Conservation (phyloP, 345 rosid genomes). For the Salix koriyanagi region DNA sequence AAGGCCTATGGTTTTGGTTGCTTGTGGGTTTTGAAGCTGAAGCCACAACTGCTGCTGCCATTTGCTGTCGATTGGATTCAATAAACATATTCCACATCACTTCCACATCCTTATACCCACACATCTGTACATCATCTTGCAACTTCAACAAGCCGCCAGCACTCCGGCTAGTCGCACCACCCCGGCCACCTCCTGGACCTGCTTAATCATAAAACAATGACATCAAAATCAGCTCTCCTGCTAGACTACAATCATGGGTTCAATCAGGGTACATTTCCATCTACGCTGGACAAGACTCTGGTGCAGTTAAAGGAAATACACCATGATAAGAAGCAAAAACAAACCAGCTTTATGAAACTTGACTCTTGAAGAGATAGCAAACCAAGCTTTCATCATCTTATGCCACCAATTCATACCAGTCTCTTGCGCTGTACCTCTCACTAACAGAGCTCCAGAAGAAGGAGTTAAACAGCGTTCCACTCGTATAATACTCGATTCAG, state of each 20-base stretch:
- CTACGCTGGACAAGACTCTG: not conserved
- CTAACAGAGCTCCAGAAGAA: not conserved
- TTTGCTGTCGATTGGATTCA: not conserved
- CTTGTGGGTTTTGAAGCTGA: not conserved
- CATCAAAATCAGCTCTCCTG: not conserved
- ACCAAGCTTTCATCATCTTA: not conserved
- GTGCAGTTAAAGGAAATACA: not conserved
- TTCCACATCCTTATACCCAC: not conserved
- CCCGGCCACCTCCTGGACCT: not conserved
- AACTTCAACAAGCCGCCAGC: not conserved
- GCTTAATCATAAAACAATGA: not conserved
- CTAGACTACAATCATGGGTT: not conserved
- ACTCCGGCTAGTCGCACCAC: not conserved
- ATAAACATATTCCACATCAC: not conserved
- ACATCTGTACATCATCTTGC: not conserved
- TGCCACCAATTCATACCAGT: not conserved
- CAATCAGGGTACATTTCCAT: not conserved
- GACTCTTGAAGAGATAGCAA: not conserved
- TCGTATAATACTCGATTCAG: not conserved
- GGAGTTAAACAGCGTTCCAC: not conserved
- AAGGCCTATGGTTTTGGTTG: not conserved
- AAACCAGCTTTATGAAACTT: not conserved
- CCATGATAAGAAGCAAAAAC: not conserved
- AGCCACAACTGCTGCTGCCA: not conserved
- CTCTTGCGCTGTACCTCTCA: not conserved